Conservation (phyloP, 1,284 basidiomycete genomes). For the Agaricales sp. region DNA sequence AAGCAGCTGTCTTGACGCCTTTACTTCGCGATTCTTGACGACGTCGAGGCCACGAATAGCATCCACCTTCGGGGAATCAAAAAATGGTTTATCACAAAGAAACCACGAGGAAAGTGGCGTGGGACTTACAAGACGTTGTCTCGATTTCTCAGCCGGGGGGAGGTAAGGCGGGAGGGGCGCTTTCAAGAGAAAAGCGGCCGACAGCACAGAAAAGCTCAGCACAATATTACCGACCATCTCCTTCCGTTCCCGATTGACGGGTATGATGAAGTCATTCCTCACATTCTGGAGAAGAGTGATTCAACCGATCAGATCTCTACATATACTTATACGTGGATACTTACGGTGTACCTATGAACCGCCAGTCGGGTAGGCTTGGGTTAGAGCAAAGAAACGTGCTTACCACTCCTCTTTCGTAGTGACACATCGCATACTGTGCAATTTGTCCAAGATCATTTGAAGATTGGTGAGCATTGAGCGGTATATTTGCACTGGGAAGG, state of each 20-base stretch:
- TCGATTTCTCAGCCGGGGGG: slow-evolving; percentile 80
- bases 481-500: slow-evolving; percentile 79
- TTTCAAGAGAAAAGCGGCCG: slow-evolving; percentile 82
- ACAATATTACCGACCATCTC: slow-evolving; percentile 95
- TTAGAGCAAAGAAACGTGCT: slow-evolving; percentile 18
- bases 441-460: slow-evolving; percentile 81
- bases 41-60: slow-evolving; percentile 80
- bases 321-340: slow-evolving; percentile 44
- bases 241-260: slow-evolving; percentile 76
- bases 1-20: slow-evolving; percentile 73
- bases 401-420: slow-evolving; percentile 90
- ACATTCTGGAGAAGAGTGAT: slow-evolving; percentile 43
- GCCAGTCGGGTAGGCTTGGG: too few species aligned
- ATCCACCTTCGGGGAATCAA: slow-evolving; percentile 50
- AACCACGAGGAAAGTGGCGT: not conserved
- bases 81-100: not conserved
- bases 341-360: slow-evolving; percentile 2
- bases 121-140: slow-evolving; percentile 59
- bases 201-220: slow-evolving; percentile 82
- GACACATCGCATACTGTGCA: slow-evolving; percentile 94
- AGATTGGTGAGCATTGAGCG: slow-evolving; percentile 76
- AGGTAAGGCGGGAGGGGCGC: slow-evolving; percentile 91
- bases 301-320: too few species aligned
- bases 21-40: slow-evolving; percentile 66
- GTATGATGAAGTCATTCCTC: slow-evolving; percentile 78